Percentiles rank a stretch among this genome's conserved stretches.
These are phyloP conservation scores for Boletus sensibilis DNA, from an alignment of 768 basidiomycete genomes.

Conservation along the genomic window DNA sequence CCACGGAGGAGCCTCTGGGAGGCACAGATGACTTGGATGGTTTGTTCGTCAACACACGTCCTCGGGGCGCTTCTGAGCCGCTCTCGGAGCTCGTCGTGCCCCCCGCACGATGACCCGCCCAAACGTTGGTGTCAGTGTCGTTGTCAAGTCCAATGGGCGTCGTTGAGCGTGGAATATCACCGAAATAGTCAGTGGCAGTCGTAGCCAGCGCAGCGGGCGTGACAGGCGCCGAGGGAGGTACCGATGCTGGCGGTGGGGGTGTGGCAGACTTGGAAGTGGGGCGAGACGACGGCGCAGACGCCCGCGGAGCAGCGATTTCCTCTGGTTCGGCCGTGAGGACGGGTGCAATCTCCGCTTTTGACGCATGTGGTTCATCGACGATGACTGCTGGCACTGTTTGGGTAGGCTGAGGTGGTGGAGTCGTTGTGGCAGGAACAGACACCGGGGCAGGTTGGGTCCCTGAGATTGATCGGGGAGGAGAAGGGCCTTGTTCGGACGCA, in stretches of 20 bases:
- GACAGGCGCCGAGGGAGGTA: conserved; percentile 21
- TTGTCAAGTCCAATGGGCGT: conserved; percentile 24
- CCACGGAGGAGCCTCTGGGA: conserved; percentile 23
- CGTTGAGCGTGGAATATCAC: conserved; percentile 26
- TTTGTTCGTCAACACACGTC: conserved; percentile 17
- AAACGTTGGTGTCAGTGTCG: conserved; percentile 26
- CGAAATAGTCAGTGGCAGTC: conserved; percentile 19
- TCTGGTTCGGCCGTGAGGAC: conserved; percentile 55
- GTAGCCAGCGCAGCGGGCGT: conserved; percentile 22
- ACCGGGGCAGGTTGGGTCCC: conserved; percentile 19
- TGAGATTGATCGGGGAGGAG: conserved; percentile 23
- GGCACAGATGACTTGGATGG: conserved; percentile 27
- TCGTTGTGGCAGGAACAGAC: conserved; percentile 12
- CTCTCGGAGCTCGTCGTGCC: conserved; percentile 14
- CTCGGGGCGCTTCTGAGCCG: conserved; percentile 21
- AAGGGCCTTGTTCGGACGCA: conserved; percentile 13
- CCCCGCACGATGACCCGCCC: conserved; percentile 24
- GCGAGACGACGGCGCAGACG: conserved; percentile 14
- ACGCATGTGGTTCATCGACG: conserved; percentile 13
- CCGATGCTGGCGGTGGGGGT: conserved; percentile 19
- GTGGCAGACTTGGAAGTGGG: conserved; percentile 19
- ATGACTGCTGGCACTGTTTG: conserved; percentile 4
- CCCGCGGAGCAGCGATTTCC: conserved; percentile 19
- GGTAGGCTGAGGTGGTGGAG: conserved; percentile 12
- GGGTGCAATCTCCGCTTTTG: conserved; percentile 40